Evolutionary conservation across 768 basidiomycete species (phyloP).

Genomic region (Tulasnella sp.): DNA sequence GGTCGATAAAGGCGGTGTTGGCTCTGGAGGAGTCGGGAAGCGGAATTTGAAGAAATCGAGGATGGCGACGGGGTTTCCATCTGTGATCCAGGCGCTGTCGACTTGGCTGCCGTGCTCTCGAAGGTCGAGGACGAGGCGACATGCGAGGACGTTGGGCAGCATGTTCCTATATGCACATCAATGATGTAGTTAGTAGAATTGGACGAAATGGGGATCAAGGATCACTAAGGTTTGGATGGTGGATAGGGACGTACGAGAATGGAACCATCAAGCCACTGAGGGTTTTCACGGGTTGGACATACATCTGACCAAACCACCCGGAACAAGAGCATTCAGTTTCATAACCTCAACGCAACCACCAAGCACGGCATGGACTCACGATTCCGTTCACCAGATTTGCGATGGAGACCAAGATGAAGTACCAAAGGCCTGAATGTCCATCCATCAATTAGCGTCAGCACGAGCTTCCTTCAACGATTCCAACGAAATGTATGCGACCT

Average conservation of each 20-base stretch:
- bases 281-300: background rate
- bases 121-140: slow-evolving; percentile 72
- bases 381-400: slow-evolving; percentile 50
- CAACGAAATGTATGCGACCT: background rate
- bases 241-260: slow-evolving; percentile 1
- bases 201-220: no score
- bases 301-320: background rate
- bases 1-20: background rate
- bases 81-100: background rate
- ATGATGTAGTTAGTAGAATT: no score
- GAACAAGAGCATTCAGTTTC: background rate
- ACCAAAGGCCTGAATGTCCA: slow-evolving; percentile 77
- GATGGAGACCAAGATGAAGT: slow-evolving; percentile 77
- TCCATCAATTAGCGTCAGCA: no score
- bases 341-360: background rate
- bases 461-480: no score
- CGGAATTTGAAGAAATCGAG: background rate
- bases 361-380: background rate
- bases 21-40: background rate
- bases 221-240: no score
- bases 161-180: slow-evolving; percentile 37
- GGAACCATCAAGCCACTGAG: background rate
- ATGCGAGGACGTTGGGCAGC: slow-evolving; percentile 70
- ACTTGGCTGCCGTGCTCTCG: slow-evolving; percentile 57
- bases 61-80: background rate